Evolutionary conservation across 371 early-diverging fungal genomes (phyloP), one percentile per base, ranked within the genome.

Genomic region (Rhizomucor miehei): DNA sequence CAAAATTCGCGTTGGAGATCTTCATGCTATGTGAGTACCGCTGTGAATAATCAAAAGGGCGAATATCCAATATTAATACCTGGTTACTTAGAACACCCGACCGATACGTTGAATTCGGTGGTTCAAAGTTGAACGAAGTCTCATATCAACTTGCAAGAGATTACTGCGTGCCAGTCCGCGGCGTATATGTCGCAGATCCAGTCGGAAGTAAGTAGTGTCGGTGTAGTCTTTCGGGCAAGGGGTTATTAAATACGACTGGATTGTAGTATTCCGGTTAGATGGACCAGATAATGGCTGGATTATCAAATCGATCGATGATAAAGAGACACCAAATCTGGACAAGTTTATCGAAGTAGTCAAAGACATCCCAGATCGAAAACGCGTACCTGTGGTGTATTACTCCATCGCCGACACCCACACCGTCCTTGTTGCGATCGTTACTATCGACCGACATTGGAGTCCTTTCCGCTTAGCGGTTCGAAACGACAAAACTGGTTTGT

Each of bases 101-200:
- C 69, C 73, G 84, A 14, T 88, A 81, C 62, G 80, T 97, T 11
- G 92, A 95, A 66, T 77, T 94, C 36, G 97, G 97, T 52, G 98
- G 96, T 21, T 85, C 86, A 6, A 87, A 84, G 44, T 73, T 95
- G 46, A 89, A 95, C 65, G 84, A 92, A 57, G 73, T 95, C 2
- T 89, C 90, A 17, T 96, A 92, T 65, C 94, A 94, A 71, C 75
- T 94, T 19, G 95, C 95, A 0, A 74, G 89, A 49, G 77, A 83
- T 11, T 92, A 87, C 59, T 81, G 81, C 40, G 82, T 90, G n/a
- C 91, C 93, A 4, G 85, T 85, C n/a, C 81, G 81, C 39, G 94
- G 95, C 17, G 91, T 95, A 20, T 92, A 91, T 72, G 89, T 94
- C 5, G 76, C 92, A 34, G 73, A 71, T 24, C 70, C 75, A 17